A percentile compares a stretch with the other conserved stretches of the same genome.
Evolutionary conservation across 2,329 filamentous ascomycete genomes (phyloP).

Genomic region (Colletotrichum scovillei): DNA sequence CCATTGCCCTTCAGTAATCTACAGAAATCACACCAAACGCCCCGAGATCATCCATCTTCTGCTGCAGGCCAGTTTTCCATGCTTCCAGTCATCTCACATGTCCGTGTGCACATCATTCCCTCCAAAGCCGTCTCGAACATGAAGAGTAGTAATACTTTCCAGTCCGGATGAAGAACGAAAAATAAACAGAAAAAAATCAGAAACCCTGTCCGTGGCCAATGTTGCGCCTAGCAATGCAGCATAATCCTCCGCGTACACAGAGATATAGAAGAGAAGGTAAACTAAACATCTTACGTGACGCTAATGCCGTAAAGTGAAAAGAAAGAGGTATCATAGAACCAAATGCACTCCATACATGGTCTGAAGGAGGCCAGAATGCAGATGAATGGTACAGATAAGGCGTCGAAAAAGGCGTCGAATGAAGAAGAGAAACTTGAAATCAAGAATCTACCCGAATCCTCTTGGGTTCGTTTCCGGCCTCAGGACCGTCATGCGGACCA

Average conservation of each 20-base stretch:
- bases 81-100: constrained; percentile 28
- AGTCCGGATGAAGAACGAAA: neutral
- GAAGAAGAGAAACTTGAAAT: constrained; percentile 3
- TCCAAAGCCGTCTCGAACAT: constrained; percentile 3
- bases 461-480: constrained; percentile 61
- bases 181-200: neutral
- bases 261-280: constrained; percentile 21
- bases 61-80: constrained; percentile 8
- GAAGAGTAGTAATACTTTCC: neutral
- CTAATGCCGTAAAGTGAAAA: constrained; percentile 32
- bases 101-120: constrained; percentile 27
- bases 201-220: constrained; percentile 10
- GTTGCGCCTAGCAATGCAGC: constrained; percentile 32
- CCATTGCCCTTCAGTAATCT: constrained; percentile 11
- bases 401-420: neutral
- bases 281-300: constrained; percentile 31
- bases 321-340: constrained; percentile 38
- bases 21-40: constrained; percentile 12
- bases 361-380: constrained; percentile 21
- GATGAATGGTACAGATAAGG: constrained; percentile 27
- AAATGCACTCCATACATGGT: constrained; percentile 31
- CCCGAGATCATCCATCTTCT: constrained; percentile 11
- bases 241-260: neutral
- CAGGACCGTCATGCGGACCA: constrained; percentile 54
- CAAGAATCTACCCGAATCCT: constrained; percentile 63